Base-by-base conservation (phyloP, 2,329 filamentous ascomycete species). In the Myriangium duriaei region DNA sequence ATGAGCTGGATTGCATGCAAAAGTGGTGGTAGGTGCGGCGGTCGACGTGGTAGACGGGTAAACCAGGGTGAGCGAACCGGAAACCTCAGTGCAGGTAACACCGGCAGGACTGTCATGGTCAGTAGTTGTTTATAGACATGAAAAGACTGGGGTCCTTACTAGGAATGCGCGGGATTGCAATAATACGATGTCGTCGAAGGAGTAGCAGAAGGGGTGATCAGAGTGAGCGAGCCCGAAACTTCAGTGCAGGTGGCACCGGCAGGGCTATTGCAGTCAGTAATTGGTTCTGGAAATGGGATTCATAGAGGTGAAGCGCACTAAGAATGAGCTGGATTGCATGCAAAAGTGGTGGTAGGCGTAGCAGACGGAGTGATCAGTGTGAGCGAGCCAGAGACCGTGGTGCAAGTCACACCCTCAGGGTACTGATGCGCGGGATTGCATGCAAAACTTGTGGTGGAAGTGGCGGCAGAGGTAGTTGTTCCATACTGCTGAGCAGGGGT, bases 321-420 rank as follows among this genome's bases (percentile, higher is more conserved):
- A n/a, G n/a, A n/a, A n/a, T 26, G 21, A 26, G 21, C 21, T n/a
- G 21, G 21, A n/a, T 26, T 26, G 21, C 21, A 26, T 7, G 21
- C 21, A n/a, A 26, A 26, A 26, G 21, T 60, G 50, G 53, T 56
- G 46, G 21, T 26, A 26, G 21, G 19, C 15, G 29, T 21, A 7
- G 36, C 30, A n/a, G 31, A 21, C 12, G 39, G 17, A 30, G 29
- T 28, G 15, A 28, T 21, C 24, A 29, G 14, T 31, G 49, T 52
- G 50, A 69, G 73, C 45, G 75, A 56, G 39, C 67, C 68, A 47
- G 57, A 50, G 49, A 70, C 58, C 43, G 72, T 64, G 53, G 68
- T 57, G 52, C 53, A 57, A n/a, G 50, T 45, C 47, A 51, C 54
- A 50, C 52, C 49, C 21, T 26, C 21, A n/a, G 21, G 21, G 21